Evolutionary conservation across 2,329 filamentous ascomycete species (phyloP), one percentile per base, ranked within the genome.

Genomic region (Talaromyces sp.): DNA sequence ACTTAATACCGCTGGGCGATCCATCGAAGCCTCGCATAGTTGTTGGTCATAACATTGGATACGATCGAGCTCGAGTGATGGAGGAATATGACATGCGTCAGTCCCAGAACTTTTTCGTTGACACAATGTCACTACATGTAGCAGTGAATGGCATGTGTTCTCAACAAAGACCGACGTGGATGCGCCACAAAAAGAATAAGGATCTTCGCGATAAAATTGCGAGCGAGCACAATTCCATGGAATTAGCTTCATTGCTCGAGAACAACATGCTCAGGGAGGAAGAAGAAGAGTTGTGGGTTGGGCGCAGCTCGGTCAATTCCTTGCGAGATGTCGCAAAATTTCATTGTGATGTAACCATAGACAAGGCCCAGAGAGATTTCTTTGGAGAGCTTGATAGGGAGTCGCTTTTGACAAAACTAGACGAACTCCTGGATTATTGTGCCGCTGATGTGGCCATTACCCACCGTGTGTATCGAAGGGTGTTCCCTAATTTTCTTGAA

Each of bases 141-240:
- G 95, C 95, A 2, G 93, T 96, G 20, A 99, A 99, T 69, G 94
- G 94, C 57, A 99, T 99, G 94, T 99, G 94, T 73, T 97, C 94
- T 19, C 87, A 89, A 60, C 94, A 99, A 72, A 84, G 94, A 45
- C 94, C 95, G 8, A 96, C 90, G 0, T 99, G 94, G 94, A 91
- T 97, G 87, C 95, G 90, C 71, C 90, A 96, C 72, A 89, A 91
- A 69, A 99, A 99, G 76, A 91, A 88, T 60, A 83, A 88, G 52
- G 93, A 97, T 67, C 66, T 93, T 41, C 81, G 90, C 45, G 92
- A 97, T 56, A 89, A 87, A 65, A 86, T 93, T 43, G 84, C 89
- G 4, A 86, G 80, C 44, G 83, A 90, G 49, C 87, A 86, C 3
- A 83, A 88, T 14, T 87, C 87, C 49, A 76, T 84, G 6, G 89